phyloP scores from a whole-genome alignment of 306 rosid genomes.

The Glycine soja region DNA sequence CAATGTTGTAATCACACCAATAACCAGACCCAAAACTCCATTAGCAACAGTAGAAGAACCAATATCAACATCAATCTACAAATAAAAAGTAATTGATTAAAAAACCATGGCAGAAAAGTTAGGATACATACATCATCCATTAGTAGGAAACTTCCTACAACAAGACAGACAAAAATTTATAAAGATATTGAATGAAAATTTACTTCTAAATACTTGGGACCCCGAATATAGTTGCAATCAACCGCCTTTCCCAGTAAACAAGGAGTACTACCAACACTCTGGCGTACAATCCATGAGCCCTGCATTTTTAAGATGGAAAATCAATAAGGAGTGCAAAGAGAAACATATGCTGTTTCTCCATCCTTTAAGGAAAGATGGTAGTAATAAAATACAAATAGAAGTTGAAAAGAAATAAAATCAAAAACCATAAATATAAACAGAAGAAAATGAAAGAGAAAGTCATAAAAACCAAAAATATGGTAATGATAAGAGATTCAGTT shows the following conservation, averaged over 20 bases:
- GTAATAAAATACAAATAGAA: slow-evolving; percentile 24
- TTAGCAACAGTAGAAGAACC: slow-evolving; percentile 99
- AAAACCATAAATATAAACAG: slow-evolving; percentile 10
- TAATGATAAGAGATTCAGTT: background rate
- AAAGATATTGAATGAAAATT: slow-evolving; percentile 38
- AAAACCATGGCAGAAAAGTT: slow-evolving; percentile 42
- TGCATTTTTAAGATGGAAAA: slow-evolving; percentile 56
- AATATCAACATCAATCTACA: slow-evolving; percentile 98
- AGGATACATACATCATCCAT: slow-evolving; percentile 28
- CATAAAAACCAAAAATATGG: slow-evolving; percentile 16
- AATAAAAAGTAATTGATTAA: slow-evolving; percentile 38
- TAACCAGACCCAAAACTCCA: slow-evolving; percentile 96
- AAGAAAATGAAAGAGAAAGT: background rate
- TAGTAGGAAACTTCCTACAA: slow-evolving; percentile 26
- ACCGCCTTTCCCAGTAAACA: slow-evolving; percentile 99
- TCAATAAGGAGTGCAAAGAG: slow-evolving; percentile 29
- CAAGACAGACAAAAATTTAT: slow-evolving; percentile 22
- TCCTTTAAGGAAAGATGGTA: slow-evolving; percentile 5
- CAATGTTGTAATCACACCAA: slow-evolving; percentile 95
- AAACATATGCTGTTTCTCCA: slow-evolving; percentile 19
- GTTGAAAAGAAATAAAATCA: slow-evolving; percentile 22
- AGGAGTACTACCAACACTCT: slow-evolving; percentile 98
- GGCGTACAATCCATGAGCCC: slow-evolving; percentile 99
- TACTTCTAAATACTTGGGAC: slow-evolving; percentile 92
- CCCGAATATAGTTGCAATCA: slow-evolving; percentile 95